phyloP scores from a whole-genome alignment of 331 rosid genomes.

The Acacia pycnantha region DNA sequence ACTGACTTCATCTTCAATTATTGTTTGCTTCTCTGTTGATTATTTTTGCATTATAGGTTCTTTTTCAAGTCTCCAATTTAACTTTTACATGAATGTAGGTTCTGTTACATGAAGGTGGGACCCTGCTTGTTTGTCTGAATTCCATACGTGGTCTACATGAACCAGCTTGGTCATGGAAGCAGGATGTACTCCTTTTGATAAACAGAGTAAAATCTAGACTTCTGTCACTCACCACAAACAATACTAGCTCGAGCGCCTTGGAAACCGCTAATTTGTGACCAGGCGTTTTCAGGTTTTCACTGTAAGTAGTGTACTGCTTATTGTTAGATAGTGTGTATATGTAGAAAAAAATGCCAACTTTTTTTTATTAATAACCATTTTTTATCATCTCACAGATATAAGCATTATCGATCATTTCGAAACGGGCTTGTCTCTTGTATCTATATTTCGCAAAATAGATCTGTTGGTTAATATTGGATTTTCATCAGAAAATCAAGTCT shows the following conservation, averaged over 20 bases:
- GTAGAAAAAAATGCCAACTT: constrained; percentile 12
- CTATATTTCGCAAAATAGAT: neutral
- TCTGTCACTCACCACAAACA: constrained; percentile 26
- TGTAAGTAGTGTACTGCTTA: constrained; percentile 1
- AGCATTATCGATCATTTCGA: neutral
- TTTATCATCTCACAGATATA: constrained; percentile 8
- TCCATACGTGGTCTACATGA: constrained; percentile 81
- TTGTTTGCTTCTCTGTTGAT: neutral
- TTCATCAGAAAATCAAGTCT: neutral
- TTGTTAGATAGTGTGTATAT: constrained; percentile 17
- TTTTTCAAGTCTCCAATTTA: neutral
- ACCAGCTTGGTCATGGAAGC: constrained; percentile 92
- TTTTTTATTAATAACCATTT: constrained; percentile 25
- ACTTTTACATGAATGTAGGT: constrained; percentile 55
- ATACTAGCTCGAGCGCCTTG: constrained; percentile 35
- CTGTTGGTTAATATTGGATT: neutral
- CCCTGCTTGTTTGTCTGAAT: constrained; percentile 91
- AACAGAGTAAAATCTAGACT: constrained; percentile 48
- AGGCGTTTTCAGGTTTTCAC: neutral
- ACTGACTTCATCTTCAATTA: neutral
- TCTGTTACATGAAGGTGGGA: constrained; percentile 95
- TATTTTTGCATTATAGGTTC: constrained; percentile 12
- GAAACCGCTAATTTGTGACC: constrained; percentile 43
- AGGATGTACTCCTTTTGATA: constrained; percentile 47
- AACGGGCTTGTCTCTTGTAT: neutral